Evolutionary conservation across 2,329 filamentous ascomycete species (phyloP).

Genomic region (Hymenoscyphus albidus): DNA sequence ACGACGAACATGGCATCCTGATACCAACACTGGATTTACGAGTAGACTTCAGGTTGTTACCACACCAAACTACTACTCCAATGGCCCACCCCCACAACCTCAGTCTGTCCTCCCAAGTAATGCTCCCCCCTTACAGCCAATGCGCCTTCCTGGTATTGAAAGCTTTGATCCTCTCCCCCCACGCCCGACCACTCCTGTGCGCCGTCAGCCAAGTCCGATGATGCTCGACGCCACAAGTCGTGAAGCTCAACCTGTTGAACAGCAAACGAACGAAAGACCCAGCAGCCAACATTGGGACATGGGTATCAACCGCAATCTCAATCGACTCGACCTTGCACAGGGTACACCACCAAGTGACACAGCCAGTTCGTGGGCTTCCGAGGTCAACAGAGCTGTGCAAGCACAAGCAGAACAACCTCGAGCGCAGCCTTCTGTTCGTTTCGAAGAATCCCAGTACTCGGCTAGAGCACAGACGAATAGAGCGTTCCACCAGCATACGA

Average conservation of each 20-base stretch:
- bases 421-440: slow-evolving; percentile 48
- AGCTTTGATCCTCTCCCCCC: slow-evolving; percentile 78
- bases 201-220: slow-evolving; percentile 71
- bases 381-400: slow-evolving; percentile 52
- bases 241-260: slow-evolving; percentile 18
- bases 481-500: slow-evolving; percentile 36
- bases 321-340: slow-evolving; percentile 60
- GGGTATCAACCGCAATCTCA: slow-evolving; percentile 62
- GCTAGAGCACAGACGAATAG: slow-evolving; percentile 30
- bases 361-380: slow-evolving; percentile 53
- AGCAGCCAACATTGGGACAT: slow-evolving; percentile 57
- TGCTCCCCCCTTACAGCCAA: slow-evolving; percentile 49
- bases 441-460: slow-evolving; percentile 47
- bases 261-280: slow-evolving; percentile 44
- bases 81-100: slow-evolving; percentile 26
- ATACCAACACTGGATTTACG: slow-evolving; percentile 55
- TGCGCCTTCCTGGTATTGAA: slow-evolving; percentile 83
- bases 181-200: slow-evolving; percentile 57
- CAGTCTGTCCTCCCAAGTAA: slow-evolving; percentile 29
- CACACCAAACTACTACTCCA: slow-evolving; percentile 58
- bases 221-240: slow-evolving; percentile 54
- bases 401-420: slow-evolving; percentile 51
- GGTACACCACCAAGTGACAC: slow-evolving; percentile 49
- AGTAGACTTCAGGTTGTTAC: slow-evolving; percentile 74
- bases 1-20: slow-evolving; percentile 86